Conservation (phyloP, 108 stramenopile species). For the Skeletonema menzelii region DNA sequence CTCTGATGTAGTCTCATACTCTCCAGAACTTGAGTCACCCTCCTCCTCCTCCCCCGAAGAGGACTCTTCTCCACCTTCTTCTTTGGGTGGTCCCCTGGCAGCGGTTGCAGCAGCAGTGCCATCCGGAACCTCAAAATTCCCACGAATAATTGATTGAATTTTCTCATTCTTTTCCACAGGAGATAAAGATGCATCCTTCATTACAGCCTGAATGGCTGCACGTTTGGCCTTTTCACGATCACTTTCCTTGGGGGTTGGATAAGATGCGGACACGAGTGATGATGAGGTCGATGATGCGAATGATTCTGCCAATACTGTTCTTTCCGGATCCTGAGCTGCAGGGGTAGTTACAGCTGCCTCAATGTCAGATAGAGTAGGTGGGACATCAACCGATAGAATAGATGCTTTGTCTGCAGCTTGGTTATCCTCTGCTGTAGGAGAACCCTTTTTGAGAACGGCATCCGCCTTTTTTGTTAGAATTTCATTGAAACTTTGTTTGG, state of each 20-base stretch:
- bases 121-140: neutral
- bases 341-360: neutral
- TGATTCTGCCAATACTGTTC: neutral
- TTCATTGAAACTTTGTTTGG: neutral
- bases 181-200: conserved; percentile 13
- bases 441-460: neutral
- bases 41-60: neutral
- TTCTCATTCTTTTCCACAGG: conserved; percentile 17
- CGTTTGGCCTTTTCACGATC: conserved; percentile 12
- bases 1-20: neutral
- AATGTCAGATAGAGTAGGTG: neutral
- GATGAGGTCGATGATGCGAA: neutral
- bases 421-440: neutral
- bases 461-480: neutral
- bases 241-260: neutral
- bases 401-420: neutral
- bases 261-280: neutral
- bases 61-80: conserved; percentile 2
- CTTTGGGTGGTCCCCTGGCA: neutral
- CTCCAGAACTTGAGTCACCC: neutral
- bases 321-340: neutral
- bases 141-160: conserved; percentile 37
- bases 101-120: neutral
- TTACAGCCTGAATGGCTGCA: conserved; percentile 10
- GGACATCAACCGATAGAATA: neutral